phyloP scores from a whole-genome alignment of 108 stramenopile genomes.

The Cylindrotheca fusiformis region DNA sequence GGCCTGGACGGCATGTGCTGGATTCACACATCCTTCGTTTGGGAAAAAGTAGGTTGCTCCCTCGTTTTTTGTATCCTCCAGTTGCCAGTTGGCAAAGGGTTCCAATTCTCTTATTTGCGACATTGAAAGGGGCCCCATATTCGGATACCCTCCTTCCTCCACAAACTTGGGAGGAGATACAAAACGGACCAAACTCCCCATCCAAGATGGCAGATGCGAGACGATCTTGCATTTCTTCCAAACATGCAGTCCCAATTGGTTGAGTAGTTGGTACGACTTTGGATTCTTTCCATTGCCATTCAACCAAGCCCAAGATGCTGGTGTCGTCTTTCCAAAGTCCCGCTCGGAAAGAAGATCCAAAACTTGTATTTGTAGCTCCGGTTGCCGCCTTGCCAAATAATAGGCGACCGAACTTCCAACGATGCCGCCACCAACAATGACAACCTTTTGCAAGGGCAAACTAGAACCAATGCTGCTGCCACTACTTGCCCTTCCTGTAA shows the following conservation, averaged over 20 bases:
- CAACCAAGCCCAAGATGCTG: slow-evolving; percentile 65
- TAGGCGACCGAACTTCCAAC: slow-evolving; percentile 76
- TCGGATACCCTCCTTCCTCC: slow-evolving; percentile 29
- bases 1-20: slow-evolving; percentile 31
- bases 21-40: slow-evolving; percentile 64
- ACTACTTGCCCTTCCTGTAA: background rate
- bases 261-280: slow-evolving; percentile 35
- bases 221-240: slow-evolving; percentile 40
- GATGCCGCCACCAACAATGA: slow-evolving; percentile 85
- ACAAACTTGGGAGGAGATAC: slow-evolving; percentile 10
- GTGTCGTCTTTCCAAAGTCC: slow-evolving; percentile 5
- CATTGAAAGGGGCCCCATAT: slow-evolving; percentile 12
- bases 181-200: slow-evolving; percentile 48
- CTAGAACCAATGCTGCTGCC: too few relatives aligned
- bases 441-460: slow-evolving; percentile 29
- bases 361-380: slow-evolving; percentile 39
- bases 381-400: slow-evolving; percentile 32
- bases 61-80: background rate
- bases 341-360: slow-evolving; percentile 30
- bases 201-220: slow-evolving; percentile 40
- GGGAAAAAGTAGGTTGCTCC: slow-evolving; percentile 46
- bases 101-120: slow-evolving; percentile 18
- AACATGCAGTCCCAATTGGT: slow-evolving; percentile 55
- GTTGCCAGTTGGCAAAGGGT: slow-evolving; percentile 19
- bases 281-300: slow-evolving; percentile 68